phyloP scores from a whole-genome alignment of 106 monocot genomes.

The Chionographis japonica region DNA sequence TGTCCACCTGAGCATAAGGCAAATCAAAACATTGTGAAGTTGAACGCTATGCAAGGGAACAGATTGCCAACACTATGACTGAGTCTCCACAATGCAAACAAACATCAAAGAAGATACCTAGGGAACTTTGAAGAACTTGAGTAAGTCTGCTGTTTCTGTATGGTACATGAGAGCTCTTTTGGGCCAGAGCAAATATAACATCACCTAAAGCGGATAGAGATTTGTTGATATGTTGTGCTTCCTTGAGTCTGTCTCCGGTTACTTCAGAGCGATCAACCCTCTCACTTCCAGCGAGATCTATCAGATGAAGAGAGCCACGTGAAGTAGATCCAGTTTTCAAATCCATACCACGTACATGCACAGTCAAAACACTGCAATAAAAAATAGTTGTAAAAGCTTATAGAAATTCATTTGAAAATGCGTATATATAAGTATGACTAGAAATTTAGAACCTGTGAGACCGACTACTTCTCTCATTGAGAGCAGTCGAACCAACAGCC shows the following conservation, averaged over 20 bases:
- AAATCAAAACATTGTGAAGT: neutral
- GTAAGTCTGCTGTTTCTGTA: constrained; percentile 91
- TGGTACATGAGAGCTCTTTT: constrained; percentile 73
- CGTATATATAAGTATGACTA: neutral
- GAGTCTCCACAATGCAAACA: neutral
- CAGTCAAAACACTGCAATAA: constrained; percentile 53
- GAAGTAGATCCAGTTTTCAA: constrained; percentile 39
- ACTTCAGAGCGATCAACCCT: constrained; percentile 83
- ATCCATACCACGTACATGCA: constrained; percentile 66
- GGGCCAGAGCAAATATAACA: constrained; percentile 76
- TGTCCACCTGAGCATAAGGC: constrained; percentile 52
- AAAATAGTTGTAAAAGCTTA: neutral
- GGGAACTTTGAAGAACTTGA: constrained; percentile 75
- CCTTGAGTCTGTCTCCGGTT: constrained; percentile 77
- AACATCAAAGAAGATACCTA: constrained; percentile 32
- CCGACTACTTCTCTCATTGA: constrained; percentile 78
- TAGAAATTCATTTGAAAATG: neutral
- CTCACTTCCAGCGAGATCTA: constrained; percentile 92
- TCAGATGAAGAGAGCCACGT: constrained; percentile 62
- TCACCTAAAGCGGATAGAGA: constrained; percentile 85
- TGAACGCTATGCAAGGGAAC: neutral
- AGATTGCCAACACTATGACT: neutral
- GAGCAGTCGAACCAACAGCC: constrained; percentile 60
- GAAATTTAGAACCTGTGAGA: constrained; percentile 61
- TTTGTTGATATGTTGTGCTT: constrained; percentile 89